Evolutionary conservation across 192 early-diverging fungal genomes (phyloP), one percentile per base, ranked within the genome.

Genomic region (Allomyces javanicus): DNA sequence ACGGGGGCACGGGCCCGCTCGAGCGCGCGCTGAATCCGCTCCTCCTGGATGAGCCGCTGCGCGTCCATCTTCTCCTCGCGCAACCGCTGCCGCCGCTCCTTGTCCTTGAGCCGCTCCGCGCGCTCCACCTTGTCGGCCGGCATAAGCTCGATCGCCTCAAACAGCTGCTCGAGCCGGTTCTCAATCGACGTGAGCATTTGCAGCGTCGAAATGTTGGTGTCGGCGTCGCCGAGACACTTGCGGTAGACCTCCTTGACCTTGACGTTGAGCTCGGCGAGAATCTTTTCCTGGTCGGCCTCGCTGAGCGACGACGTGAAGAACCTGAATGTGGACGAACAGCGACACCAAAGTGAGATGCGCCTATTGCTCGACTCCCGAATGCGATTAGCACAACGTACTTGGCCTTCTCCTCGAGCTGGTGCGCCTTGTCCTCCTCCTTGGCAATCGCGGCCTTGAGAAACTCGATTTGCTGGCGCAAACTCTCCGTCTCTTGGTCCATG

Each of bases 41-140:
- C 79, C 67, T 83, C 81, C 66, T 83, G 81, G 61, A 82, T 63
- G 17, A 67, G 45, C 21, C 79, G 44, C 63, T 81, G 79, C 19
- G 79, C 75, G 40, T 78, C 79, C 71, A 81, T 69, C 66, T 83
- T 83, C 62, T 81, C 79, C 67, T 83, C 81, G 24, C 81, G 72
- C 62, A 83, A 68, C 4, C 79, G 66, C 64, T 79, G 76, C 25
- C 81, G 65, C 12, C 81, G 64, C 67, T 83, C 81, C 63, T 83
- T 83, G 65, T 83, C 81, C 71, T 81, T 81, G 62, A 79, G 72
- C 79, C 81, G 82, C 71, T 83, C 81, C 17, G 81, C 81, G 63
- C 79, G 74, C 65, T 83, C 81, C 12, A 83, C 79, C 62, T 79
- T 81, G 26, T 83, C 81, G 27, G 72, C 69, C 10, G 81, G 81